Base-by-base conservation (phyloP, 2,329 filamentous ascomycete species). In the Claviceps paspali region DNA sequence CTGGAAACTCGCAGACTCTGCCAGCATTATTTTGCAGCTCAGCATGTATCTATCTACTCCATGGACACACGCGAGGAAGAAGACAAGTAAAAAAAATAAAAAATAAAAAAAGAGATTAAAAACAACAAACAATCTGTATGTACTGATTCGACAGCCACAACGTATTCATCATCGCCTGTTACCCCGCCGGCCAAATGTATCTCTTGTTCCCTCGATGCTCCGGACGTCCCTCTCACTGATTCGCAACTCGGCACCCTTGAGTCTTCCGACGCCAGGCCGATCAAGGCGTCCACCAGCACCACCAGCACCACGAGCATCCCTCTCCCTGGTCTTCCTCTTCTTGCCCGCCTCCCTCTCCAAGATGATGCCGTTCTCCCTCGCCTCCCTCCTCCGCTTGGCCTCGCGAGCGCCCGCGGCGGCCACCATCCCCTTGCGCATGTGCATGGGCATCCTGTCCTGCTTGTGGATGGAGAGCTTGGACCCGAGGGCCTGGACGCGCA, bases 381-480 rank as follows among this genome's bases (percentile, higher is more conserved):
- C 91, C 55, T 94, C 84, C 29, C 65, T 67, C 27, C 88, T 67
- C 36, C 88, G 64, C 62, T 71, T 81, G 10, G 70, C 62, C 55
- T 95, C 87, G 41, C 73, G 74, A 21, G 65, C 59, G 2, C 56
- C 64, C 17, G 73, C 72, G 36, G 86, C 84, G 1, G 71, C 69
- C 12, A 64, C 63, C 42, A 96, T 95, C n/a, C 88, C 87, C 59
- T 82, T 85, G 41, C 86, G 73, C 52, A 88, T 79, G 29, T 76
- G 63, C 69, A 93, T 82, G 14, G 91, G 88, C 85, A 96, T 94
- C 48, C 80, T 87, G 41, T 79, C 71, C 59, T 93, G 87, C 39
- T 68, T 68, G 47, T 80, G 78, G 33, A 92, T 69, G 15, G 81
- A 85, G 6, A 62, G 56, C 50, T 82, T 86, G n/a, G 80, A 76